Evolutionary conservation across 2,329 filamentous ascomycete species (phyloP).

Genomic region (Clarireedia paspali): DNA sequence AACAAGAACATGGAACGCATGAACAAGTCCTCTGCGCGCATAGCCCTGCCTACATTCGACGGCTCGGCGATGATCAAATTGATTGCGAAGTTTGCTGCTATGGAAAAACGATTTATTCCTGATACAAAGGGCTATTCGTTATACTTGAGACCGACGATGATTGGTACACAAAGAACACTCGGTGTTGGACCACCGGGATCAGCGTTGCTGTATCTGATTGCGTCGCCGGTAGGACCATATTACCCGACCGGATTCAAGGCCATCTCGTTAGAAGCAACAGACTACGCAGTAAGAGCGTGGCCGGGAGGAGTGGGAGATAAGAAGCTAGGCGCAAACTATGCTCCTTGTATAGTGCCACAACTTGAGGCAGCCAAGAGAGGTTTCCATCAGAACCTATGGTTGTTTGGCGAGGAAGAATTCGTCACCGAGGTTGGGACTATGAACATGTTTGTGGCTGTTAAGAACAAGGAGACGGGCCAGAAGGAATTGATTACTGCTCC

Average conservation of each 20-base stretch:
- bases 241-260: constrained; percentile 99
- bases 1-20: constrained; percentile 94
- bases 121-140: constrained; percentile 81
- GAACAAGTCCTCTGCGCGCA: constrained; percentile 85
- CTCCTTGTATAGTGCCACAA: constrained; percentile 97
- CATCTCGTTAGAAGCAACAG: constrained; percentile 87
- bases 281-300: constrained; percentile 96
- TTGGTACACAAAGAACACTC: constrained; percentile 90
- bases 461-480: constrained; percentile 78
- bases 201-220: constrained; percentile 89
- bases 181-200: constrained; percentile 89
- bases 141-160: constrained; percentile 93
- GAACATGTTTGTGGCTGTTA: constrained; percentile 90
- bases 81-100: constrained; percentile 68
- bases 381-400: constrained; percentile 97
- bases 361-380: constrained; percentile 83
- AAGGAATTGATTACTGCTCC: constrained; percentile 94
- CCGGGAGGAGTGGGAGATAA: constrained; percentile 95
- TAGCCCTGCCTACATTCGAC: constrained; percentile 85
- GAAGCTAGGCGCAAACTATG: constrained; percentile 98
- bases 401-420: constrained; percentile 92
- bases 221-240: constrained; percentile 93
- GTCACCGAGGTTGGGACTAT: constrained; percentile 98
- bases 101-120: constrained; percentile 88
- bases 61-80: constrained; percentile 67